Conservation (phyloP, 345 rosid genomes). For the Heritiera littoralis region DNA sequence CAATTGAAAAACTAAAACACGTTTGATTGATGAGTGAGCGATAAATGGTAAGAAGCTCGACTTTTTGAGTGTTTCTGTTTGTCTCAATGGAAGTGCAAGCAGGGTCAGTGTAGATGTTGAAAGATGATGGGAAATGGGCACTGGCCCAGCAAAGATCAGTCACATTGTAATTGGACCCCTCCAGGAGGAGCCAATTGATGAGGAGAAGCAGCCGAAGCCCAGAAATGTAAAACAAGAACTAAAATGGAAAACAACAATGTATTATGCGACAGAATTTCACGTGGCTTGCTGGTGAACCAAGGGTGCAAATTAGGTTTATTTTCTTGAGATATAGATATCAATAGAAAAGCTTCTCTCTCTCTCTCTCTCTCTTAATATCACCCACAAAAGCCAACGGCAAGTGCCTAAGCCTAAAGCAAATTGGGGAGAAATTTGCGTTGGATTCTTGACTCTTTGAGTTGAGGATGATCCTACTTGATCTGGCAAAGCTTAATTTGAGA, state of each 20-base stretch:
- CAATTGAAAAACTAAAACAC: neutral
- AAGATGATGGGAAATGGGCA: conserved; percentile 3
- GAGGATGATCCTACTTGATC: neutral
- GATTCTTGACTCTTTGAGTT: neutral
- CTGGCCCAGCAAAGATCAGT: neutral
- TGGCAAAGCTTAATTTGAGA: neutral
- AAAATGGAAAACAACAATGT: neutral
- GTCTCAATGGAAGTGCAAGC: neutral
- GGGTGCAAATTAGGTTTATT: neutral
- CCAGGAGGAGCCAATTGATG: neutral
- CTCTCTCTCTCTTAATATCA: neutral
- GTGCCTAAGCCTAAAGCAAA: neutral
- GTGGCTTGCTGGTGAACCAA: neutral
- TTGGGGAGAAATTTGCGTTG: neutral
- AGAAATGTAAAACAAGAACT: neutral
- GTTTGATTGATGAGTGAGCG: neutral
- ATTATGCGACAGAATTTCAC: neutral
- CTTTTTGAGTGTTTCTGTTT: neutral
- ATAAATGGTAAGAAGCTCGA: neutral
- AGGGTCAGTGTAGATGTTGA: neutral
- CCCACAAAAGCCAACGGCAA: neutral
- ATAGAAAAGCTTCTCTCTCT: neutral
- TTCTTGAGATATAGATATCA: neutral
- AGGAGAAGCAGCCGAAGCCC: neutral
- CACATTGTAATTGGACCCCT: neutral